phyloP scores from a whole-genome alignment of 1,284 basidiomycete species.

The Ceratobasidium theobromae region DNA sequence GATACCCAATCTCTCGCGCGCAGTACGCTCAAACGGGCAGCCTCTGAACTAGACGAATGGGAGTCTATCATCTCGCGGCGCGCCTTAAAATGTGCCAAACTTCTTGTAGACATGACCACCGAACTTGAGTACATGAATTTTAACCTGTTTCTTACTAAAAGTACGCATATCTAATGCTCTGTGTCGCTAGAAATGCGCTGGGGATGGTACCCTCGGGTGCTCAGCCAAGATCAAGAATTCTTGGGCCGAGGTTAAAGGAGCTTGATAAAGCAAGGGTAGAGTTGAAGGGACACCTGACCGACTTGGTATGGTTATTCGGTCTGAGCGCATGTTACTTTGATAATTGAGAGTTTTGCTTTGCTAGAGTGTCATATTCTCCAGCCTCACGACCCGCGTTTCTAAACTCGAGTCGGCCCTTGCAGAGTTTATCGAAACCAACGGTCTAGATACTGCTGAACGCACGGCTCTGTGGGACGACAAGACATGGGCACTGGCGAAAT shows the following conservation, averaged over 20 bases:
- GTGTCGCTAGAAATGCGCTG: conserved; percentile 8
- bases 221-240: conserved; percentile 4
- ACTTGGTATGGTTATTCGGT: not conserved
- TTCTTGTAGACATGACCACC: conserved; percentile 14
- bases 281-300: not conserved
- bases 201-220: not conserved
- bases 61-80: not conserved
- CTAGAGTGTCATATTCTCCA: conserved; percentile 2
- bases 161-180: too few relatives aligned
- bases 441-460: not conserved
- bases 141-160: too few relatives aligned
- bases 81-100: conserved; percentile 1
- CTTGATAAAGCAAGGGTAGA: conserved; percentile 7
- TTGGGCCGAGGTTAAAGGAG: conserved; percentile 8
- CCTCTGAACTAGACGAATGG: conserved; percentile 4
- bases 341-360: not conserved
- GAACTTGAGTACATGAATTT: conserved; percentile 27
- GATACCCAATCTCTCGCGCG: not conserved
- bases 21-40: not conserved
- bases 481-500: conserved; percentile 5
- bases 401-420: conserved; percentile 2
- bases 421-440: not conserved
- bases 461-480: conserved; percentile 6
- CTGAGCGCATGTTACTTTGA: too few relatives aligned
- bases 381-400: not conserved